phyloP scores from a whole-genome alignment of 2,329 filamentous ascomycete species.

The Plectosphaerella cucumerina region DNA sequence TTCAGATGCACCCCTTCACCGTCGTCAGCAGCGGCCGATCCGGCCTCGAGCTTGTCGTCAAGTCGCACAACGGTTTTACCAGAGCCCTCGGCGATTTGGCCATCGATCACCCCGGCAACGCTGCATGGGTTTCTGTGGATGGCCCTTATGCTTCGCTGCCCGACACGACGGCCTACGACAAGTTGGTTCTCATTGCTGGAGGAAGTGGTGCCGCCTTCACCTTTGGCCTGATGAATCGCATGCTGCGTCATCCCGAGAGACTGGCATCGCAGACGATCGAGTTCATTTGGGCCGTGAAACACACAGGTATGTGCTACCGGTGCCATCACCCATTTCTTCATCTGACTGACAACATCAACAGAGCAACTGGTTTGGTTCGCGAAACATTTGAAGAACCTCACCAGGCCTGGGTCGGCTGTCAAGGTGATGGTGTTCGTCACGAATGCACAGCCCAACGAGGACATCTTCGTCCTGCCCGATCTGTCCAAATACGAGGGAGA shows the following conservation, averaged over 20 bases:
- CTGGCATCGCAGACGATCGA: not conserved
- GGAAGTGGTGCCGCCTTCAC: constrained; percentile 20
- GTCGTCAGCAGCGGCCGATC: constrained; percentile 37
- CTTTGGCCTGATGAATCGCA: constrained; percentile 12
- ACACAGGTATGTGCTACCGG: not conserved
- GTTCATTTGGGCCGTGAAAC: constrained; percentile 5
- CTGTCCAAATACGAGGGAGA: not conserved
- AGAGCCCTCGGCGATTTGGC: constrained; percentile 42
- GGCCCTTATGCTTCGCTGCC: constrained; percentile 50
- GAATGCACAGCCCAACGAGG: not conserved
- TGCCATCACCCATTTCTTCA: not conserved
- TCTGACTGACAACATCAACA: not conserved
- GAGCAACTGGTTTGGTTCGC: not conserved
- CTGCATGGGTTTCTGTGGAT: constrained; percentile 42
- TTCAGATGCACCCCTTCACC: constrained; percentile 54
- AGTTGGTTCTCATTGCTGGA: constrained; percentile 14
- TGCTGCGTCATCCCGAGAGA: not conserved
- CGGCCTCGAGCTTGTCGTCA: constrained; percentile 44
- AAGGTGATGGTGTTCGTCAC: not conserved
- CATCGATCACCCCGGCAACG: constrained; percentile 30
- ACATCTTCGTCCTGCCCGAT: not conserved
- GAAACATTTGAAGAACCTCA: not conserved
- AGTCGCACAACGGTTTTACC: constrained; percentile 48
- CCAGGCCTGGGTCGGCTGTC: not conserved
- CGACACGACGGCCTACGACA: constrained; percentile 26